Conservation (phyloP, 306 rosid species). For the Cucumis cinereus region DNA sequence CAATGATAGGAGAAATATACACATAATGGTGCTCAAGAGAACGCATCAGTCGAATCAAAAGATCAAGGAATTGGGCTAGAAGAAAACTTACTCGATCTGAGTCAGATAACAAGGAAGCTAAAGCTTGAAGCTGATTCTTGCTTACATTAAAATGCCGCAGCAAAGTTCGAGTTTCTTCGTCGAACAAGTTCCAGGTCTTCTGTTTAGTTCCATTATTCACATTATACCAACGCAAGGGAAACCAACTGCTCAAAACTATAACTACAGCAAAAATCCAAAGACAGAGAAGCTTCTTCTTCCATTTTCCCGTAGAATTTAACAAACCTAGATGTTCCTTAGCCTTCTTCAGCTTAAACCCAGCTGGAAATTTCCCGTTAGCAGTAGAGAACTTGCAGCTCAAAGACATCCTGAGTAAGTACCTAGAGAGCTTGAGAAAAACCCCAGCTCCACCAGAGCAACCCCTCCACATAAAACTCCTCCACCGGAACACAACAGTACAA, state of each 20-base stretch:
- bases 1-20: neutral
- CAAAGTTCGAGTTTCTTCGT: constrained; percentile 36
- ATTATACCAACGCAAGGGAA: constrained; percentile 29
- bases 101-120: constrained; percentile 43
- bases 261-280: constrained; percentile 39
- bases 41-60: neutral
- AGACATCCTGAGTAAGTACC: constrained; percentile 43
- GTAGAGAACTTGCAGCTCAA: constrained; percentile 47
- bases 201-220: constrained; percentile 25
- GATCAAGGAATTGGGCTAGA: neutral
- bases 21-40: neutral
- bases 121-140: constrained; percentile 51
- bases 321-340: constrained; percentile 41
- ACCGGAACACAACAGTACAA: neutral
- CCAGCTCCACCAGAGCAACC: constrained; percentile 30
- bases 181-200: constrained; percentile 24
- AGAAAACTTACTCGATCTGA: constrained; percentile 69
- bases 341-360: constrained; percentile 41
- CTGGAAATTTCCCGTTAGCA: constrained; percentile 43
- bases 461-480: constrained; percentile 14
- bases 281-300: constrained; percentile 31
- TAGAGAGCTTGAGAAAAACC: constrained; percentile 24
- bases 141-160: constrained; percentile 58
- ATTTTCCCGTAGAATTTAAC: constrained; percentile 34
- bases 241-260: constrained; percentile 26